A percentile compares a stretch with the other conserved stretches of the same genome.
Evolutionary conservation across 305 asterid species (phyloP).

Genomic region (Striga hermonthica): DNA sequence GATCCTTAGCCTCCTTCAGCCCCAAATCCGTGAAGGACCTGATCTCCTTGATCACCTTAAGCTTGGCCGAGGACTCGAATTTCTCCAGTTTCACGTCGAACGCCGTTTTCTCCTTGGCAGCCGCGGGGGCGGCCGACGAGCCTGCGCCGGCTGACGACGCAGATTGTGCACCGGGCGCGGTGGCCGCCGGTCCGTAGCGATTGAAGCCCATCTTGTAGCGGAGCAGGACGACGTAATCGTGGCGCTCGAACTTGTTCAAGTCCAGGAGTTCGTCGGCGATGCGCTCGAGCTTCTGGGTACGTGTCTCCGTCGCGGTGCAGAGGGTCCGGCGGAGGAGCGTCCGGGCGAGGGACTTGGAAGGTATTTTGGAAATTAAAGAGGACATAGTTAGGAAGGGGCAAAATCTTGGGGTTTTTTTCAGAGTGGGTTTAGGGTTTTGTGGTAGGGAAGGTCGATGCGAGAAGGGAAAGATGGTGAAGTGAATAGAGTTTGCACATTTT

Average conservation of each 20-base stretch:
- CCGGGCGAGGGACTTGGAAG: slow-evolving; percentile 35
- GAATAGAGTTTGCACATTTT: too few relatives aligned
- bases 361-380: slow-evolving; percentile 39
- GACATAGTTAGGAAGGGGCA: slow-evolving; percentile 34
- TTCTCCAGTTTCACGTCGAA: slow-evolving; percentile 72
- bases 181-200: slow-evolving; percentile 48
- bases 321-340: slow-evolving; percentile 40
- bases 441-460: neutral
- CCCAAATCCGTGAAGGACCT: slow-evolving; percentile 75
- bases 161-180: slow-evolving; percentile 37
- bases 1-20: slow-evolving; percentile 76
- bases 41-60: slow-evolving; percentile 82
- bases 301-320: slow-evolving; percentile 46
- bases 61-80: slow-evolving; percentile 63
- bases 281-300: slow-evolving; percentile 63
- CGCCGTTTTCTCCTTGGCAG: slow-evolving; percentile 58
- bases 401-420: slow-evolving; percentile 28
- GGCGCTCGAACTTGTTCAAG: slow-evolving; percentile 70
- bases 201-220: slow-evolving; percentile 65
- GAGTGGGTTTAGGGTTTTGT: slow-evolving; percentile 32
- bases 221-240: slow-evolving; percentile 61
- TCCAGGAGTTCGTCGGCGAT: slow-evolving; percentile 65
- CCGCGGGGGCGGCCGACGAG: slow-evolving; percentile 40
- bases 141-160: slow-evolving; percentile 37
- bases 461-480: neutral